These are phyloP conservation scores for Parasitella parasitica DNA, from an alignment of 371 early-diverging fungal genomes.

Conservation along the genomic window DNA sequence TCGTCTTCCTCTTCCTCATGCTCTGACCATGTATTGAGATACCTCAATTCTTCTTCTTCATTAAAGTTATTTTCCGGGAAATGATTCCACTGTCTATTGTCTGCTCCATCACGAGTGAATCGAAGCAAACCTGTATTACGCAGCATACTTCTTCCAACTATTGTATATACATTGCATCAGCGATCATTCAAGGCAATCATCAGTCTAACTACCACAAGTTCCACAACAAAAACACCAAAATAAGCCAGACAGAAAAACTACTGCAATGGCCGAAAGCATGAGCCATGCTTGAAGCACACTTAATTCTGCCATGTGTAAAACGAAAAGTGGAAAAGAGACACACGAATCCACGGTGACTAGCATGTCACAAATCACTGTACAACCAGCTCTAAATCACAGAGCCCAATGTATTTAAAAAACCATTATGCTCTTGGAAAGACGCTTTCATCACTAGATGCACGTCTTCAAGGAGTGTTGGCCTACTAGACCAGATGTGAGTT, in stretches of 20 bases:
- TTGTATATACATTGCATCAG: not conserved
- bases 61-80: slow-evolving; percentile 7
- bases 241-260: slow-evolving; percentile 35
- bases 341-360: no score
- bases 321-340: not conserved
- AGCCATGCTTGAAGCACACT: slow-evolving; percentile 26
- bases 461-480: no score
- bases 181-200: no score
- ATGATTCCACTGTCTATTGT: slow-evolving; percentile 13
- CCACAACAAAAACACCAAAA: slow-evolving; percentile 52
- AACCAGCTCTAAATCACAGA: no score
- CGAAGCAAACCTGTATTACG: slow-evolving; percentile 21
- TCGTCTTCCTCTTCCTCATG: not conserved
- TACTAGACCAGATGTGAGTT: no score
- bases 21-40: slow-evolving; percentile 3
- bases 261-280: slow-evolving; percentile 18
- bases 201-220: slow-evolving; percentile 45
- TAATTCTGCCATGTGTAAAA: slow-evolving; percentile 8
- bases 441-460: no score
- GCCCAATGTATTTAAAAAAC: no score
- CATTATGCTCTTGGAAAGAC: no score
- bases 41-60: slow-evolving; percentile 9
- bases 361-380: no score
- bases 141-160: slow-evolving; percentile 31
- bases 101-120: slow-evolving; percentile 12